Evolutionary conservation across 108 stramenopile species (phyloP).

Genomic region (Stephanodiscus triporus): DNA sequence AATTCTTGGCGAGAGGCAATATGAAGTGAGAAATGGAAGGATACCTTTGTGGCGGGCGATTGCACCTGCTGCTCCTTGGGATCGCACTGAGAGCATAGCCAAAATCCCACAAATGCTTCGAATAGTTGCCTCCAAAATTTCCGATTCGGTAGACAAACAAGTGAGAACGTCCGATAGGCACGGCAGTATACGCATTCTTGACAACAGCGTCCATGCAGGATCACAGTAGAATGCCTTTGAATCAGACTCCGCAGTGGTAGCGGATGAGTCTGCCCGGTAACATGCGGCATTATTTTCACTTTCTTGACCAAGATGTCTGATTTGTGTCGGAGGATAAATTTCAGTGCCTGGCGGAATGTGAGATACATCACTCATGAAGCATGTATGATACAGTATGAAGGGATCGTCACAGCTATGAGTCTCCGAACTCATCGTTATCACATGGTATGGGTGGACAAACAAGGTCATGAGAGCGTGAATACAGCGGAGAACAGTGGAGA

Average conservation of each 20-base stretch:
- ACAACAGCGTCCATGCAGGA: conserved; percentile 86
- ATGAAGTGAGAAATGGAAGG: conserved; percentile 46
- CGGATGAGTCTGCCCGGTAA: conserved; percentile 76
- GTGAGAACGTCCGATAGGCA: conserved; percentile 59
- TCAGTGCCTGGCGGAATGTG: conserved; percentile 59
- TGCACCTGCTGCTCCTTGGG: conserved; percentile 83
- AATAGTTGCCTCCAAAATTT: conserved; percentile 52
- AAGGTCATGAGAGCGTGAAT: conserved; percentile 61
- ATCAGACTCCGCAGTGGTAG: conserved; percentile 74
- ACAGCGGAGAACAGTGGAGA: conserved; percentile 61
- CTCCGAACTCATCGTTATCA: conserved; percentile 35
- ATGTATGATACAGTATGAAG: conserved; percentile 48
- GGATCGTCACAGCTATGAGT: conserved; percentile 17
- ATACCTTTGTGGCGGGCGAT: conserved; percentile 72
- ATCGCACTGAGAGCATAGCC: conserved; percentile 72
- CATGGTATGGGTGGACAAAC: conserved; percentile 69
- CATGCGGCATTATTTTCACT: conserved; percentile 45
- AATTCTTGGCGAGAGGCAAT: conserved; percentile 30
- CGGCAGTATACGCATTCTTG: conserved; percentile 85
- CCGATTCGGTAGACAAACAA: conserved; percentile 41
- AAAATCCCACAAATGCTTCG: conserved; percentile 72
- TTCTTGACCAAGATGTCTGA: conserved; percentile 45
- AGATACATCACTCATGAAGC: conserved; percentile 76
- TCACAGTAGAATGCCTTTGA: conserved; percentile 78
- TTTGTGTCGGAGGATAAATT: conserved; percentile 57